These are phyloP conservation scores for Candida germanica DNA, from an alignment of 805 yeast species.

Conservation along the genomic window DNA sequence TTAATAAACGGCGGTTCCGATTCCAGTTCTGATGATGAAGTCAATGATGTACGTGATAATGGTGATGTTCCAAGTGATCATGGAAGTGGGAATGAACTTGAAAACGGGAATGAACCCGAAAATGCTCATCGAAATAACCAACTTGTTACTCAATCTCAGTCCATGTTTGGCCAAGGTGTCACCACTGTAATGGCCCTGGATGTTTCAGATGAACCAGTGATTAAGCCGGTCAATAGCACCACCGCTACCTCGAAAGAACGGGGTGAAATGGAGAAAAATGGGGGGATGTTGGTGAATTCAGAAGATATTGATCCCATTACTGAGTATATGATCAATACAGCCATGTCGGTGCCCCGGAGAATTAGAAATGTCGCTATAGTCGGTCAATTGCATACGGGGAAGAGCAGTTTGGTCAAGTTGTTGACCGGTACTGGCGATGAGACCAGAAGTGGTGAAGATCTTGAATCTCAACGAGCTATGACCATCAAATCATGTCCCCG, in stretches of 20 bases:
- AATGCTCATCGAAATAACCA: neutral
- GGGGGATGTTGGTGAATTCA: neutral
- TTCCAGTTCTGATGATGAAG: slow-evolving; percentile 13
- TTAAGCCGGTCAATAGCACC: no score
- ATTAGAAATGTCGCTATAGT: slow-evolving; percentile 71
- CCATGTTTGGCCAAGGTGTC: slow-evolving; percentile 42
- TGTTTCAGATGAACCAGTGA: slow-evolving; percentile 24
- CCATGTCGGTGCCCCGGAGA: slow-evolving; percentile 53
- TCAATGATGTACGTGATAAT: slow-evolving; percentile 7
- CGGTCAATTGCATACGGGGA: slow-evolving; percentile 84
- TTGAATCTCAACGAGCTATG: slow-evolving; percentile 71
- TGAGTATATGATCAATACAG: slow-evolving; percentile 53
- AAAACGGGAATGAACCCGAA: neutral
- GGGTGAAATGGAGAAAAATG: slow-evolving; percentile 31
- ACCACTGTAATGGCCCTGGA: slow-evolving; percentile 55
- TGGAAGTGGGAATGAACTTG: slow-evolving; percentile 7
- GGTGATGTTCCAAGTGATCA: no score
- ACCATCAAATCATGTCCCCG: slow-evolving; percentile 63
- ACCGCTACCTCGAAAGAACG: slow-evolving; percentile 31
- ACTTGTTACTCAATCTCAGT: neutral
- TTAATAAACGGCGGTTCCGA: slow-evolving; percentile 52
- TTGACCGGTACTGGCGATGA: no score
- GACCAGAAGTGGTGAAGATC: no score
- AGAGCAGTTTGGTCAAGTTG: no score
- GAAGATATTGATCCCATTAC: slow-evolving; percentile 37